A percentile compares a stretch with the other conserved stretches of the same genome.
Conservation (phyloP, 2,329 filamentous ascomycete species). For the Drechslera avenae region DNA sequence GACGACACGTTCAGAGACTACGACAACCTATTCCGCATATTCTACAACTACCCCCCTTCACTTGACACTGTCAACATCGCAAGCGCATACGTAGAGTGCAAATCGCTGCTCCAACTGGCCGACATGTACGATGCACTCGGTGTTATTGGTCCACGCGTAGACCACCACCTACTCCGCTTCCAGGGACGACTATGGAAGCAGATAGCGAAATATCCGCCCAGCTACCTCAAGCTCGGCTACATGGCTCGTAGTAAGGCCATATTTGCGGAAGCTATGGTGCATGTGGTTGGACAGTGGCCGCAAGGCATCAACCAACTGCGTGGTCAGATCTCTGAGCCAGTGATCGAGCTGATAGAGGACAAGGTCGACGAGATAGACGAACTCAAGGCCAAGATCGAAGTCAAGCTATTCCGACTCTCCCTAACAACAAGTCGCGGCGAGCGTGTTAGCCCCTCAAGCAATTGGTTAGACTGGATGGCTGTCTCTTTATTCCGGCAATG, state of each 20-base stretch:
- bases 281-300: conserved; percentile 95
- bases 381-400: conserved; percentile 77
- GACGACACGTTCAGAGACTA: conserved; percentile 87
- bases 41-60: conserved; percentile 88
- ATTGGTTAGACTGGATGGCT: conserved; percentile 88
- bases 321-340: conserved; percentile 69
- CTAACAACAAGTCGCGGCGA: conserved; percentile 81
- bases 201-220: conserved; percentile 93
- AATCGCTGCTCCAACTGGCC: conserved; percentile 83
- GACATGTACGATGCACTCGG: conserved; percentile 91
- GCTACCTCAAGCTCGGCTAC: conserved; percentile 87
- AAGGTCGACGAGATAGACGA: conserved; percentile 93
- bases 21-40: conserved; percentile 92
- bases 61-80: conserved; percentile 89
- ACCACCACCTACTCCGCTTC: conserved; percentile 92
- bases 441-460: conserved; percentile 76
- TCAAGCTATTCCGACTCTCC: conserved; percentile 78
- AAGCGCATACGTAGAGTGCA: conserved; percentile 91
- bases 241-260: conserved; percentile 79
- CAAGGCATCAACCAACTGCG: conserved; percentile 77
- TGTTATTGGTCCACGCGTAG: conserved; percentile 86
- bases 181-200: conserved; percentile 92
- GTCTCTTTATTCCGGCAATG: conserved; percentile 89
- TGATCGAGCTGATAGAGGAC: conserved; percentile 90
- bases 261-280: conserved; percentile 80